Base-by-base conservation (phyloP, 495 filamentous ascomycete species). In the Friedmanniomyces simplex region DNA sequence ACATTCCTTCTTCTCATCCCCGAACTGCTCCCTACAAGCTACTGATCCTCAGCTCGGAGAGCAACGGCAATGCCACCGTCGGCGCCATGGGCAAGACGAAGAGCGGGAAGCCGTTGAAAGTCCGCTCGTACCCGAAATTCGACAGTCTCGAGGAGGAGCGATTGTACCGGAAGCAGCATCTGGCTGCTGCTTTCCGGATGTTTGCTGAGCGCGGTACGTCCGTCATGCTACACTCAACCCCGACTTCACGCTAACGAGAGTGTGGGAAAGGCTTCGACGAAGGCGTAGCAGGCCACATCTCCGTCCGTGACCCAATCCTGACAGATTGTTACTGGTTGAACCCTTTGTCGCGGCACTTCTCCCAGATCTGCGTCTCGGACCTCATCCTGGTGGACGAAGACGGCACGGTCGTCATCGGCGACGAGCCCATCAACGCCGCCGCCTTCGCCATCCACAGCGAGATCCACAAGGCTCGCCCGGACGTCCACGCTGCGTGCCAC, bases 181-280 rank as follows among this genome's bases (percentile, higher is more conserved):
- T 87, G 66, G 83, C 83, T 0, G 82, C 82, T 54, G 84, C 82
- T n/a, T 88, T 84, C 63, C 78, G 83, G 3, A 77, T 83, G 66
- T 88, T 87, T 61, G 83, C 82, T 14, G 82, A 82, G 58, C 71
- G 79, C 32, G 59, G 52, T 54, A 43, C 5, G 13, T 14, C 18
- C 5, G 2, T 49, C 22, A 13, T 22, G 4, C 41, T 43, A 22
- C 14, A 43, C 20, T 3, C 41, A 3, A 16, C 14, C 41, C 14
- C 16, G 20, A 22, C 4, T 16, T 5, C 14, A n/a, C 14, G 41
- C 46, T 49, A 26, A 49, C 16, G 4, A 10, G 10, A 22, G 6
- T 14, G 7, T 28, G 5, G 8, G 6, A 2, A 3, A 54, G 84
- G 84, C 6, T 87, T 85, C 62, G 83, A 82, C 52, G 84, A 87